phyloP scores from a whole-genome alignment of 2,329 filamentous ascomycete genomes.

The Aspergillus fumigatus region DNA sequence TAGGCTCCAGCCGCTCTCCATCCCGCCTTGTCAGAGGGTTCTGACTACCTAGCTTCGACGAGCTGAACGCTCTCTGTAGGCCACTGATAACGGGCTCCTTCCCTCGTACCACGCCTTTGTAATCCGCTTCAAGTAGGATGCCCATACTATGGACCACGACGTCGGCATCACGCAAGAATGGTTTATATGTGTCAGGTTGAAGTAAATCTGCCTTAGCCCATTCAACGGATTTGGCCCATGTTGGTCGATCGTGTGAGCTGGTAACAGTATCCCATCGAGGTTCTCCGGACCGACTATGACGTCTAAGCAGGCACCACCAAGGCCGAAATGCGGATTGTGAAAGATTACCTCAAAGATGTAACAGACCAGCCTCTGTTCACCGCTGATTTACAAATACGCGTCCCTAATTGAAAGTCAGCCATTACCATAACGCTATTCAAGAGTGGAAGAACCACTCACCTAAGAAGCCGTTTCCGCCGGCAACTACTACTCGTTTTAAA shows the following conservation, averaged over 20 bases:
- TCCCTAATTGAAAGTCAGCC: slow-evolving; percentile 41
- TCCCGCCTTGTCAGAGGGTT: slow-evolving; percentile 65
- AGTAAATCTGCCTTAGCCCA: slow-evolving; percentile 91
- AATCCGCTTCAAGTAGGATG: slow-evolving; percentile 93
- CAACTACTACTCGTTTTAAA: slow-evolving; percentile 79
- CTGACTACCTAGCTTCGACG: slow-evolving; percentile 56
- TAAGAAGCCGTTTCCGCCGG: slow-evolving; percentile 89
- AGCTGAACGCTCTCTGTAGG: slow-evolving; percentile 71
- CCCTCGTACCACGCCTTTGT: slow-evolving; percentile 86
- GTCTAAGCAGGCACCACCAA: slow-evolving; percentile 2
- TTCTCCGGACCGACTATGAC: slow-evolving; percentile 74
- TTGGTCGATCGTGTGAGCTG: slow-evolving; percentile 63
- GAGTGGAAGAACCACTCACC: slow-evolving; percentile 44
- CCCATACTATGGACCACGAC: slow-evolving; percentile 94
- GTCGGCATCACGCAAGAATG: slow-evolving; percentile 70
- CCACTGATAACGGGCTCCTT: slow-evolving; percentile 76
- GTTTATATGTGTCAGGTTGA: slow-evolving; percentile 71
- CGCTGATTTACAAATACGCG: slow-evolving; percentile 85
- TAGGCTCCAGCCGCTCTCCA: slow-evolving; percentile 58
- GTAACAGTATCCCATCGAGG: slow-evolving; percentile 79
- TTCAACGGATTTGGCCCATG: slow-evolving; percentile 76
- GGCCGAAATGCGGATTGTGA: neutral
- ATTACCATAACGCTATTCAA: neutral
- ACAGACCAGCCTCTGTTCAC: slow-evolving; percentile 85
- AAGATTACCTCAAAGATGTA: slow-evolving; percentile 74